Evolutionary conservation across 352 stramenopile species (phyloP).

Genomic region (Peronospora belbahrii): DNA sequence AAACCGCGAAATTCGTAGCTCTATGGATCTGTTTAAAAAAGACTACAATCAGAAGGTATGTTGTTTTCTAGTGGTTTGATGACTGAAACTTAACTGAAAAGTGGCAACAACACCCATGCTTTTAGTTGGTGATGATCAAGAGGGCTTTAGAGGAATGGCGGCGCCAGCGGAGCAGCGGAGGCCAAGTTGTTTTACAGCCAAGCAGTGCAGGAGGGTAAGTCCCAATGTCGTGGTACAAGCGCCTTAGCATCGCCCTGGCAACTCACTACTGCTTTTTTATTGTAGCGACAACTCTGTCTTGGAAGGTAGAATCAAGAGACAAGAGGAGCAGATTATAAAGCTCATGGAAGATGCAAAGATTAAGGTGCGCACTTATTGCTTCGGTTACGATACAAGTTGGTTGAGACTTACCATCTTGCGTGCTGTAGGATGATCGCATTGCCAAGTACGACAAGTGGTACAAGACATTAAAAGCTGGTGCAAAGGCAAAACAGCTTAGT

Average conservation of each 20-base stretch:
- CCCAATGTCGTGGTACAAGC: background rate
- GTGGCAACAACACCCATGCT: background rate
- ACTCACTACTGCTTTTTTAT: background rate
- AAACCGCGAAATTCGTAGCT: conserved; percentile 68
- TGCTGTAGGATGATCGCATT: conserved; percentile 51
- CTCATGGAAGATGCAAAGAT: conserved; percentile 38
- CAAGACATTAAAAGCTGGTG: conserved; percentile 72
- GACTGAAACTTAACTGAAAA: background rate
- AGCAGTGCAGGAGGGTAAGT: conserved; percentile 14
- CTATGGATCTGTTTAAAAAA: conserved; percentile 81
- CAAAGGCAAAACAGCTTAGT: conserved; percentile 76
- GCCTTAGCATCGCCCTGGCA: background rate
- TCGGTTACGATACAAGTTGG: background rate
- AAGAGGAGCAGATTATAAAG: conserved; percentile 53
- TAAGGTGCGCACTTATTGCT: conserved; percentile 21
- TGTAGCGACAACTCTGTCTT: conserved; percentile 20
- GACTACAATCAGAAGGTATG: conserved; percentile 84
- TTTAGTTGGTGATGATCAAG: conserved; percentile 84
- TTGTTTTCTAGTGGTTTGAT: background rate
- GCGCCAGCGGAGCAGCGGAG: conserved; percentile 39
- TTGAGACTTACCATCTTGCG: background rate
- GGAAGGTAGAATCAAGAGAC: conserved; percentile 33
- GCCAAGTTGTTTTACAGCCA: conserved; percentile 7
- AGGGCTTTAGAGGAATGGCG: conserved; percentile 84
- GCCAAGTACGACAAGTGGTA: conserved; percentile 85